Evolutionary conservation across 148 eudicot genomes (phyloP).

Genomic region (Drosera capensis): DNA sequence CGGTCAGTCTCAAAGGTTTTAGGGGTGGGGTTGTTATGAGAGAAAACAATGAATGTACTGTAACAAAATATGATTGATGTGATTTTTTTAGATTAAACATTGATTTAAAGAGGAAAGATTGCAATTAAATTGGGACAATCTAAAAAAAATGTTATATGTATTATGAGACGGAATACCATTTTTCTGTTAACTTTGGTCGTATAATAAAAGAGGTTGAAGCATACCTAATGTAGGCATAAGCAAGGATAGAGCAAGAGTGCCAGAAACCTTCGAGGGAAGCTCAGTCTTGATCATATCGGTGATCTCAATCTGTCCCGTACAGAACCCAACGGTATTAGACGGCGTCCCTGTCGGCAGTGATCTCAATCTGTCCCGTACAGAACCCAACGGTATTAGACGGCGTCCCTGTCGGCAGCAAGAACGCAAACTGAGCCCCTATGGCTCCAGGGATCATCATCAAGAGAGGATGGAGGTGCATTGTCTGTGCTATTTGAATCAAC

Average conservation of each 20-base stretch:
- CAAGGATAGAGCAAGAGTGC: conserved; percentile 27
- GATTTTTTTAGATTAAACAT: too few species aligned
- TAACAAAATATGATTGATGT: too few species aligned
- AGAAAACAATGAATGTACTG: too few species aligned
- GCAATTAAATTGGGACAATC: too few species aligned
- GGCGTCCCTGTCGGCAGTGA: conserved; percentile 79
- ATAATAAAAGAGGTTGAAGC: background rate
- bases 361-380: conserved; percentile 57
- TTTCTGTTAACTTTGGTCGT: background rate
- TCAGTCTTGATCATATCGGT: conserved; percentile 64
- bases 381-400: conserved; percentile 85
- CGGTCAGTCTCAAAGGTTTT: too few species aligned
- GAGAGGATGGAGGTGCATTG: conserved; percentile 59
- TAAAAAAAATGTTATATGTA: too few species aligned
- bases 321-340: conserved; percentile 68
- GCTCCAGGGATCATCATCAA: conserved; percentile 77
- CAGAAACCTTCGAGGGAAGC: conserved; percentile 45
- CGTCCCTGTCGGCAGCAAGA: conserved; percentile 62
- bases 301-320: conserved; percentile 64
- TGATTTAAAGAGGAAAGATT: too few species aligned
- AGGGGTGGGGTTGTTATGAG: too few species aligned
- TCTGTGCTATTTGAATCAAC: conserved; percentile 52
- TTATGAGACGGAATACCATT: too few species aligned
- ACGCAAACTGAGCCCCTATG: conserved; percentile 72
- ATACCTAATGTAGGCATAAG: conserved; percentile 88